Evolutionary conservation across 352 stramenopile genomes (phyloP), one percentile per base, ranked within the genome.

Genomic region (Phytophthora pini): DNA sequence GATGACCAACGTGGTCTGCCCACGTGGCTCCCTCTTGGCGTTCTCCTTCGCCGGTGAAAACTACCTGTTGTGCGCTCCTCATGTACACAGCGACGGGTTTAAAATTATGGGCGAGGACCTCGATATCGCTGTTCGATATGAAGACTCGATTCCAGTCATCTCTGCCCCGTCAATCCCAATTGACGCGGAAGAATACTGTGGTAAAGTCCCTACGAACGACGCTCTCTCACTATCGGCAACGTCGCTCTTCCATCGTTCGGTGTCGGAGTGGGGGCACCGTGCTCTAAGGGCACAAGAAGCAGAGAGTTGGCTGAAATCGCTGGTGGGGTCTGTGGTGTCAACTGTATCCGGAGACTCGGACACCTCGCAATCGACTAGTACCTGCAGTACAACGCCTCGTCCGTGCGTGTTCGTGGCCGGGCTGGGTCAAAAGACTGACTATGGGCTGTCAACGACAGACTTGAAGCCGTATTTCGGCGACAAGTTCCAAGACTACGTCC

Each of bases 321-420:
- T 67, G 1, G 59, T 56, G 31, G 47, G 39, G 17, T 34, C 17
- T 2, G 57, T 59, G 3, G 58, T 53, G 29, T 51, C 57, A 11
- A 31, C 38, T n/a, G 48, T 53, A 12, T 32, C 29, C 2, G 41
- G 43, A 13, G 32, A 55, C 40, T 59, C 31, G 1, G 40, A 59
- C 20, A 27, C 34, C n/a, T 53, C 44, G 10, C 55, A 58, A 12
- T 84, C 44, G 27, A 56, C 40, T 12, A 61, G 68, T 40, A 49
- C 53, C 6, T 87, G 79, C 68, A 73, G 67, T 40, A 61, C 56
- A 8, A 71, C 53, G 26, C 49, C 40, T n/a, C 65, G 71, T 22
- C 62, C 75, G 50, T 89, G 78, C 24, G 40, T 89, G 9, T 87
- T 89, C 44, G 68, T 89, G 29, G 71, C 77, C 29, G 80, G 78